Percentiles rank a stretch among this genome's conserved stretches.
Conservation (phyloP, 176 grass and related monocot species). For the Neostapfia colusana region DNA sequence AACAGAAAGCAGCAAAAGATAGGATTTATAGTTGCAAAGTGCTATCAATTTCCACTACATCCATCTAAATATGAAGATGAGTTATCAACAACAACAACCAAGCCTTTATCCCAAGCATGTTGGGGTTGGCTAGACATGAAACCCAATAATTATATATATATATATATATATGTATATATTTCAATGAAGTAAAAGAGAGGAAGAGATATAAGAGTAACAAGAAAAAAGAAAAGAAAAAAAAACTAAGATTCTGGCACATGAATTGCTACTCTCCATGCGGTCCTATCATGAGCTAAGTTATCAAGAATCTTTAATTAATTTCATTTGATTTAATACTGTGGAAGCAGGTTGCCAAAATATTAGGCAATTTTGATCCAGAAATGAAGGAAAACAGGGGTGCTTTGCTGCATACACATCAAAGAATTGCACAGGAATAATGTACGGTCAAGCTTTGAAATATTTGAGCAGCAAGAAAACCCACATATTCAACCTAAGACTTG, state of each 20-base stretch:
- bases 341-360: constrained; percentile 4
- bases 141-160: no score
- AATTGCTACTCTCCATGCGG: no score
- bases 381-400: background rate
- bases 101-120: no score
- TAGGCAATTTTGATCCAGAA: background rate
- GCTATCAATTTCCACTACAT: background rate
- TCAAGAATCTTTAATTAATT: constrained; percentile 6
- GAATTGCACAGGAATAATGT: background rate
- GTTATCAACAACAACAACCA: no score
- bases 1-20: background rate
- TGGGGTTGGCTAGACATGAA: no score
- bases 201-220: no score
- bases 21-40: background rate
- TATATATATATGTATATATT: no score
- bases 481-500: background rate
- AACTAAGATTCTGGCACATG: no score
- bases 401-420: constrained; percentile 1
- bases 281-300: no score
- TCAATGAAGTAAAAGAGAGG: no score
- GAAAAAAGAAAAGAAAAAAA: no score
- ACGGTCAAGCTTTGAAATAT: background rate
- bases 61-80: background rate
- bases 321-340: background rate
- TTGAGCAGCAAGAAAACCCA: constrained; percentile 10